These are phyloP conservation scores for Vigna radiata DNA, from an alignment of 306 rosid species.

Conservation along the genomic window DNA sequence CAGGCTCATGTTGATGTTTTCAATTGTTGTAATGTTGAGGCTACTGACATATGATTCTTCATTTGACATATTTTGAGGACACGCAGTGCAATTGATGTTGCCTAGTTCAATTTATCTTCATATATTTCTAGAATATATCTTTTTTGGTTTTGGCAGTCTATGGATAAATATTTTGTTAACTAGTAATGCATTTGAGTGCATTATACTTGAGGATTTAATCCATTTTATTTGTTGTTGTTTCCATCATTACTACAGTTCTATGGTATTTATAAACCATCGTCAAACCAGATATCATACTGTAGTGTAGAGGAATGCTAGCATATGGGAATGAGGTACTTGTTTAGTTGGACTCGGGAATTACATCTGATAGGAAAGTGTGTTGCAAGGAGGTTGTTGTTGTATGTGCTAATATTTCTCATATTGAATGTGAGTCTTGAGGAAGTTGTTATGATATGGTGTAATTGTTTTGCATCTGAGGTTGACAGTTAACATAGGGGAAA, in stretches of 20 bases:
- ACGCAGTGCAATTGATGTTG: slow-evolving; percentile 46
- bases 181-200: slow-evolving; percentile 33
- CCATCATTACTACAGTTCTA: slow-evolving; percentile 7
- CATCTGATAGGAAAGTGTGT: background rate
- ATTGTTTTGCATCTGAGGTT: slow-evolving; percentile 1
- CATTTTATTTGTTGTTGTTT: slow-evolving; percentile 27
- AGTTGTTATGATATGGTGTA: background rate
- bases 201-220: slow-evolving; percentile 26
- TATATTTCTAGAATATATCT: slow-evolving; percentile 23
- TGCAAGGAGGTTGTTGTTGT: background rate
- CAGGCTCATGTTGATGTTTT: slow-evolving; percentile 43
- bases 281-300: slow-evolving; percentile 24
- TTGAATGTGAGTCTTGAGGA: slow-evolving; percentile 1
- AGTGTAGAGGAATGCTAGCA: background rate
- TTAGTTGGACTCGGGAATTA: background rate
- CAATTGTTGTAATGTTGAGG: slow-evolving; percentile 42
- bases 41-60: slow-evolving; percentile 48
- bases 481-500: background rate
- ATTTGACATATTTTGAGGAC: slow-evolving; percentile 40
- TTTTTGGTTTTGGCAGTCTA: slow-evolving; percentile 27
- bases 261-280: slow-evolving; percentile 15
- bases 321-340: background rate
- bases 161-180: slow-evolving; percentile 32
- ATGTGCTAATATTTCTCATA: background rate
- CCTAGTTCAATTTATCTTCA: slow-evolving; percentile 36